phyloP scores from a whole-genome alignment of 306 rosid species.

The Fagus crenata region DNA sequence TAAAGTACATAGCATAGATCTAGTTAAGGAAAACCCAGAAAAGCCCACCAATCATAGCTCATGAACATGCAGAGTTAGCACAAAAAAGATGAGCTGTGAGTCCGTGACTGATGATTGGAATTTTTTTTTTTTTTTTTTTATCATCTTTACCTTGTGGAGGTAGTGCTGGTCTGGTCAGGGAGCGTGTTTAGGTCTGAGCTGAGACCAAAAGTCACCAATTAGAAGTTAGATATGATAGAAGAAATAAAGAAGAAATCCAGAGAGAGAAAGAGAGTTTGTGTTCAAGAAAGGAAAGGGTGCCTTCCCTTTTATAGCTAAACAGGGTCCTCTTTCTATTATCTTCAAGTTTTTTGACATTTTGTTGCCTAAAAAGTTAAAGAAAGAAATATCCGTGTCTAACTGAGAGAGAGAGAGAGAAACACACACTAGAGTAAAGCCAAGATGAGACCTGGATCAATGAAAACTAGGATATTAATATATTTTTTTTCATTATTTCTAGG shows the following conservation, averaged over 20 bases:
- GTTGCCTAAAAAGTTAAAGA: neutral
- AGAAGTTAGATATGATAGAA: neutral
- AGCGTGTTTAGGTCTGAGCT: neutral
- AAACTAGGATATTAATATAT: neutral
- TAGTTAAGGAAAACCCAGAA: neutral
- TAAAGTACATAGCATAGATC: neutral
- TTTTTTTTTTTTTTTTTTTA: neutral
- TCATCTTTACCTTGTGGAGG: neutral
- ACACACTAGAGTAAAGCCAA: neutral
- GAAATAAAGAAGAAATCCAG: neutral
- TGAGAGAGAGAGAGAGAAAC: neutral
- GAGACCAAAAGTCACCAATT: neutral
- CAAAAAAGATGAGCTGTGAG: neutral
- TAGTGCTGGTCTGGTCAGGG: neutral
- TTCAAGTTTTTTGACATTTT: neutral
- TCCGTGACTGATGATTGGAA: no score
- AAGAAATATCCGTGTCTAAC: neutral
- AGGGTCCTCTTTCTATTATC: neutral
- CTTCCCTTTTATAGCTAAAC: slow-evolving; percentile 33
- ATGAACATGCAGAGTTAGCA: slow-evolving; percentile 1
- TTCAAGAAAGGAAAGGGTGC: slow-evolving; percentile 22
- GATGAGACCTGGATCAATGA: neutral
- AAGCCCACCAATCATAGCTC: slow-evolving; percentile 3
- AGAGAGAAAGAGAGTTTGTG: neutral
- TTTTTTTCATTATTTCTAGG: neutral